Conservation (phyloP, 495 filamentous ascomycete species). For the Terfezia boudieri region DNA sequence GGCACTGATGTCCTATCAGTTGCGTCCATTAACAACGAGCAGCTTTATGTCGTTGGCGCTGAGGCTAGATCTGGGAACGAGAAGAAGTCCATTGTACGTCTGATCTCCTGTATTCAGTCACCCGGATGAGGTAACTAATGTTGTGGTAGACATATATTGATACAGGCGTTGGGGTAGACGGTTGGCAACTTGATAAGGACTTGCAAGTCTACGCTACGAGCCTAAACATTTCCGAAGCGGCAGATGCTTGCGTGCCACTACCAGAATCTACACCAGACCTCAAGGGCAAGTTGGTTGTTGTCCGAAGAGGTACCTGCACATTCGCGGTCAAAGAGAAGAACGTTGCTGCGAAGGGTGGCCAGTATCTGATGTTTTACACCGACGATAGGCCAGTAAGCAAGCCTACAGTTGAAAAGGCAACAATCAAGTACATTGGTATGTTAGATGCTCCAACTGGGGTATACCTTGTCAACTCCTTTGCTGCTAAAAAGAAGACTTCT, state of each 20-base stretch:
- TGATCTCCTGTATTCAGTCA: not conserved
- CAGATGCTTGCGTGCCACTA: conserved; percentile 26
- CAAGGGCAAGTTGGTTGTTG: conserved; percentile 28
- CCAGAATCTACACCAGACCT: conserved; percentile 29
- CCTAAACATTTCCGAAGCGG: conserved; percentile 26
- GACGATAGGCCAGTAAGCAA: conserved; percentile 17
- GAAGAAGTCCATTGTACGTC: not conserved
- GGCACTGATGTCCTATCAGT: conserved; percentile 29
- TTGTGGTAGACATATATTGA: conserved; percentile 17
- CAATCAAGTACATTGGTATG: conserved; percentile 8
- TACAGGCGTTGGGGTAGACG: conserved; percentile 11
- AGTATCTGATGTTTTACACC: conserved; percentile 33
- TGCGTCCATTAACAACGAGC: conserved; percentile 31
- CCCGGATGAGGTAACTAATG: not conserved
- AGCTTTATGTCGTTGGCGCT: conserved; percentile 17
- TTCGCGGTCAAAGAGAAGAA: conserved; percentile 28
- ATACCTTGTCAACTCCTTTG: conserved; percentile 27
- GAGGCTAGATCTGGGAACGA: conserved; percentile 20
- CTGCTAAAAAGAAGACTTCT: conserved; percentile 23
- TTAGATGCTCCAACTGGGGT: conserved; percentile 25
- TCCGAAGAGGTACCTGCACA: conserved; percentile 31
- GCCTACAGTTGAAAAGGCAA: conserved; percentile 5
- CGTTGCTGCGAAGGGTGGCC: conserved; percentile 29
- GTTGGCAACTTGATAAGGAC: conserved; percentile 14
- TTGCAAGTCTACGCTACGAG: conserved; percentile 30